Percentiles rank a stretch among this genome's conserved stretches.
These are phyloP conservation scores for Phytophthora tubulina DNA, from an alignment of 352 stramenopile genomes.

Conservation along the genomic window DNA sequence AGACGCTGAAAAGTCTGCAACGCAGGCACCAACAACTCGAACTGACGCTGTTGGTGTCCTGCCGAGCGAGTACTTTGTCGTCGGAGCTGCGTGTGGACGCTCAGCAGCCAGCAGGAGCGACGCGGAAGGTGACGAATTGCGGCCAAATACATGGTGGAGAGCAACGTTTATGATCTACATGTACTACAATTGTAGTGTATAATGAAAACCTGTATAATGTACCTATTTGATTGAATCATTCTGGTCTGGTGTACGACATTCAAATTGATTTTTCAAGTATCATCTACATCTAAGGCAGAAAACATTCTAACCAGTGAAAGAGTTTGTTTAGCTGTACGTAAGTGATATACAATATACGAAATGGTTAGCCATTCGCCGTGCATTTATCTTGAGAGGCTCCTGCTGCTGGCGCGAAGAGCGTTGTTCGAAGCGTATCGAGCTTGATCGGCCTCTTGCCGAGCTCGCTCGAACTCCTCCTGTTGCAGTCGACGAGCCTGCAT, in stretches of 20 bases:
- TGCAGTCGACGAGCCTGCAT: conserved; percentile 67
- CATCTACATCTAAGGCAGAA: not conserved
- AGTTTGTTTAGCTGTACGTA: conserved; percentile 14
- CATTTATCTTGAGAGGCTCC: conserved; percentile 38
- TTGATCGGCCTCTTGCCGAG: conserved; percentile 44
- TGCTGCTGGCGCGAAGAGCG: conserved; percentile 39
- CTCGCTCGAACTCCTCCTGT: conserved; percentile 70
- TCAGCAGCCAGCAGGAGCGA: not conserved
- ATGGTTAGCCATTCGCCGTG: not conserved
- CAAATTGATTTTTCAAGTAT: too few species aligned
- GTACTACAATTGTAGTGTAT: not conserved
- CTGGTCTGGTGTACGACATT: not conserved
- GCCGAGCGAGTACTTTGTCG: conserved; percentile 16
- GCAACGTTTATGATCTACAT: not conserved
- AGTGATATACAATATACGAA: conserved; percentile 25
- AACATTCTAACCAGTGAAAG: conserved; percentile 5
- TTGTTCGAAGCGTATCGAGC: conserved; percentile 35
- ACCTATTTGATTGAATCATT: conserved; percentile 24
- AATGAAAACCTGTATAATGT: conserved; percentile 9
- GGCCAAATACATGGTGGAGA: not conserved
- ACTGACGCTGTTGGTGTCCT: conserved; percentile 35
- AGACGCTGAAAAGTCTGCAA: conserved; percentile 39
- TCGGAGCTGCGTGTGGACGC: conserved; percentile 7
- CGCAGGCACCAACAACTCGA: conserved; percentile 37
- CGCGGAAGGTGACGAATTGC: too few species aligned